Evolutionary conservation across 2,329 filamentous ascomycete genomes (phyloP).

Genomic region (Fusarium redolens): DNA sequence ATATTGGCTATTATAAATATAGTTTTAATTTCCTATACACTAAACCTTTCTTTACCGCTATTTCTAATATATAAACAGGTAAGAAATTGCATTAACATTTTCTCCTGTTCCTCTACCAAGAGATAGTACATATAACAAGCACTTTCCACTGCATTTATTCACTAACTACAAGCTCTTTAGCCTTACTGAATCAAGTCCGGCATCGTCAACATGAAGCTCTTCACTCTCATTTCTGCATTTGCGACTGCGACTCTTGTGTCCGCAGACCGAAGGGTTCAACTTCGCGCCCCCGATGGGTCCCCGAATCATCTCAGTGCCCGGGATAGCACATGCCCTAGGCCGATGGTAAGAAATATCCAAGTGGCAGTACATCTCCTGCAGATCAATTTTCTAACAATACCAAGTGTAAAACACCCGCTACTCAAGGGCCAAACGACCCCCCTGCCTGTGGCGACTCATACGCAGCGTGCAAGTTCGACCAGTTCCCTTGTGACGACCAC

Average conservation of each 20-base stretch:
- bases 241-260: background rate
- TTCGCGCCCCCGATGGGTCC: background rate
- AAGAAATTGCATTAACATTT: rapidly evolving
- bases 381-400: rapidly evolving
- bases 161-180: background rate
- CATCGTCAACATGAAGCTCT: background rate
- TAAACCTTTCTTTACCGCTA: background rate
- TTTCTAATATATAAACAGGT: rapidly evolving
- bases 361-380: rapidly evolving
- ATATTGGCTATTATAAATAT: background rate
- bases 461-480: background rate
- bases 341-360: background rate
- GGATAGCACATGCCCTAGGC: rapidly evolving
- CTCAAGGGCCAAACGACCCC: background rate
- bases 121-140: background rate
- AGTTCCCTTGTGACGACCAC: background rate
- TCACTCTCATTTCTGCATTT: rapidly evolving
- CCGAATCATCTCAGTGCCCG: background rate
- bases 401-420: rapidly evolving
- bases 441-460: background rate
- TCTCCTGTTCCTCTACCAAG: rapidly evolving
- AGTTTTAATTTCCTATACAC: background rate
- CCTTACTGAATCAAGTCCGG: background rate
- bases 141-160: background rate
- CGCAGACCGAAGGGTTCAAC: background rate